Conservation (phyloP, 2,329 filamentous ascomycete species). For the Colletotrichum simmondsii region DNA sequence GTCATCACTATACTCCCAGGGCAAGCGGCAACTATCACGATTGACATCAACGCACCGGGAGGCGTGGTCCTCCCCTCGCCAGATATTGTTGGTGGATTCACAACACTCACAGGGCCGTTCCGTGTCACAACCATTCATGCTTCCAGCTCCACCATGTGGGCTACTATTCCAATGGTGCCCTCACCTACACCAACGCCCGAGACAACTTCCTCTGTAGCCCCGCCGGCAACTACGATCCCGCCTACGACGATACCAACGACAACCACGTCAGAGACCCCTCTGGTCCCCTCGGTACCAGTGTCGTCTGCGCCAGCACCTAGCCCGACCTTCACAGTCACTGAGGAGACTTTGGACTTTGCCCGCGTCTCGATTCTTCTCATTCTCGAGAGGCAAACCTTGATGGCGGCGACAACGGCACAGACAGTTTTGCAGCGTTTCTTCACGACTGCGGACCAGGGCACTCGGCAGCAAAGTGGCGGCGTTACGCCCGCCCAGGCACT, state of each 20-base stretch:
- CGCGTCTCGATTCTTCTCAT: constrained; percentile 71
- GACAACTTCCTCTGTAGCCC: constrained; percentile 22
- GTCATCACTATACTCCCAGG: constrained; percentile 43
- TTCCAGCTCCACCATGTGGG: constrained; percentile 43
- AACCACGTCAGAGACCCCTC: background rate
- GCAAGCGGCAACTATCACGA: constrained; percentile 45
- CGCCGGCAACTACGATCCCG: constrained; percentile 27
- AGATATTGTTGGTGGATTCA: constrained; percentile 37
- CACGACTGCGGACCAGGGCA: constrained; percentile 45
- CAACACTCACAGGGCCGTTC: constrained; percentile 40
- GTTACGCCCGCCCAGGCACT: constrained; percentile 48
- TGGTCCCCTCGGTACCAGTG: constrained; percentile 9
- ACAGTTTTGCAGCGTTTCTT: constrained; percentile 66
- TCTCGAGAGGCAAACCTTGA: constrained; percentile 64
- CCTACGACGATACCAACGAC: constrained; percentile 35
- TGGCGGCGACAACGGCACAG: constrained; percentile 65
- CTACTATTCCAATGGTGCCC: constrained; percentile 42
- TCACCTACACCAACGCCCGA: constrained; percentile 38
- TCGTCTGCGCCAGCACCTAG: constrained; percentile 36
- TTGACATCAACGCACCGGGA: constrained; percentile 40
- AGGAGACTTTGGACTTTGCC: constrained; percentile 71
- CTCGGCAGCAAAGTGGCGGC: constrained; percentile 42
- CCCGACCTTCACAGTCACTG: constrained; percentile 59
- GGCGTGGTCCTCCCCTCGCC: constrained; percentile 29
- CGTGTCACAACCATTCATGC: constrained; percentile 21